Evolutionary conservation across 345 rosid genomes (phyloP), one percentile per base, ranked within the genome.

Genomic region (Lumnitzera littorea): DNA sequence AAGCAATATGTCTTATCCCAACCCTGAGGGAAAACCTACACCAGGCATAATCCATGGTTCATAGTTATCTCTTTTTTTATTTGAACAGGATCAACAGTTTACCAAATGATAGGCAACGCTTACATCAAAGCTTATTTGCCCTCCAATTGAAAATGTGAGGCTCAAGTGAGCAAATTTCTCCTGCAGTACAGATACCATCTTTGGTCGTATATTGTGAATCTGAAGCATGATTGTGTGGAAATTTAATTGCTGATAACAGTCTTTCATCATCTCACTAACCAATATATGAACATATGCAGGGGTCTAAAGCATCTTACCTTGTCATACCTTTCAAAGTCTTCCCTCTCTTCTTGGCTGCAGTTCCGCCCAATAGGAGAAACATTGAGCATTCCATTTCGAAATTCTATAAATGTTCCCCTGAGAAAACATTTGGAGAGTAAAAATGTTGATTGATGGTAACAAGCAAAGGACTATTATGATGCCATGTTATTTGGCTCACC

Each of bases 311-410:
- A 66, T 58, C 62, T 50, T 67, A 88, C 97, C 96, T 94, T 83
- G 81, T 94, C 99, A 70, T 86, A 94, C 78, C 76, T 88, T 70
- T 86, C 99, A 55, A 88, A 94, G 61, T 94, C 97, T 7, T 86
- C 99, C 72, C 99, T 88, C 83, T 94, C 99, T 80, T 94, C 96
- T 74, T 88, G 99, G 84, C 95, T 94, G 82, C 99, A 94, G 79
- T 94, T 94, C 55, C 92, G 85, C 49, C 99, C 97, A 69, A 94
- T 94, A 24, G 99, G 99, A 60, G 96, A 94, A 61, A 94, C 91
- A 68, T 94, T 94, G 68, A 94, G 67, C 99, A 94, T 94, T 46
- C 99, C 99, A 76, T 81, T 94, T 49, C 97, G 84, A 78, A 94
- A 94, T 70, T 94, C 99, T 52, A 94, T 86, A 64, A 94, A 94